These are phyloP conservation scores for Marchantia polymorpha DNA, from an alignment of 225 moss, liverwort and hornwort genomes.

Conservation along the genomic window DNA sequence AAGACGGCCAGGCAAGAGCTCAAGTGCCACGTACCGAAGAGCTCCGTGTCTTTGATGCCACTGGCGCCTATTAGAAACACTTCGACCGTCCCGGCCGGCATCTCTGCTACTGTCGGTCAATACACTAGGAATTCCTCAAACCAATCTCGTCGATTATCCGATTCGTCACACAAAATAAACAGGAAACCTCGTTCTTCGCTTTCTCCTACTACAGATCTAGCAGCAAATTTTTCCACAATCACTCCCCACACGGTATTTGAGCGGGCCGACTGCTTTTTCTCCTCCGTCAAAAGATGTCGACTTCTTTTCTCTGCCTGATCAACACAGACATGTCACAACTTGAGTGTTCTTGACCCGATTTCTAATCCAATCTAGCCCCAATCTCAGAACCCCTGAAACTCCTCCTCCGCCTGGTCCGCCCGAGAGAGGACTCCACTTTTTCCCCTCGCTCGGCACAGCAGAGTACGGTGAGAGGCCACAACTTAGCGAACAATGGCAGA, in stretches of 20 bases:
- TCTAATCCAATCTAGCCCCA: neutral
- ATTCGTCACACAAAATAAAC: neutral
- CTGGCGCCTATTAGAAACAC: slow-evolving; percentile 53
- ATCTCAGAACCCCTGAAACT: no score
- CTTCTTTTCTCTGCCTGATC: neutral
- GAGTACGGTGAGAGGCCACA: neutral
- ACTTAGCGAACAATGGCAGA: neutral
- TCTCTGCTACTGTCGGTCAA: slow-evolving; percentile 22
- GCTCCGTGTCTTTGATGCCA: slow-evolving; percentile 56
- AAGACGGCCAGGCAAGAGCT: neutral
- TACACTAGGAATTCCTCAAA: neutral
- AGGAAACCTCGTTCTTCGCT: neutral
- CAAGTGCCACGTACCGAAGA: slow-evolving; percentile 33
- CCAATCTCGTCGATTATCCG: neutral
- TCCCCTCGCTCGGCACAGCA: neutral
- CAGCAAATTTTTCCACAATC: neutral
- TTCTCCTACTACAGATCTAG: neutral
- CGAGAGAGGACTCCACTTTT: neutral
- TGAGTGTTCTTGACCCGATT: no score
- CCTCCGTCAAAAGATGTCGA: neutral
- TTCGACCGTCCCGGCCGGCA: slow-evolving; percentile 58
- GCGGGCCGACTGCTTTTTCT: neutral
- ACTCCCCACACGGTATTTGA: neutral
- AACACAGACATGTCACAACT: no score
- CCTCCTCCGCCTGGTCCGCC: neutral